Evolutionary conservation across 1,139 yeast species (phyloP).

Genomic region (Keqinozyma sinolaborantium): DNA sequence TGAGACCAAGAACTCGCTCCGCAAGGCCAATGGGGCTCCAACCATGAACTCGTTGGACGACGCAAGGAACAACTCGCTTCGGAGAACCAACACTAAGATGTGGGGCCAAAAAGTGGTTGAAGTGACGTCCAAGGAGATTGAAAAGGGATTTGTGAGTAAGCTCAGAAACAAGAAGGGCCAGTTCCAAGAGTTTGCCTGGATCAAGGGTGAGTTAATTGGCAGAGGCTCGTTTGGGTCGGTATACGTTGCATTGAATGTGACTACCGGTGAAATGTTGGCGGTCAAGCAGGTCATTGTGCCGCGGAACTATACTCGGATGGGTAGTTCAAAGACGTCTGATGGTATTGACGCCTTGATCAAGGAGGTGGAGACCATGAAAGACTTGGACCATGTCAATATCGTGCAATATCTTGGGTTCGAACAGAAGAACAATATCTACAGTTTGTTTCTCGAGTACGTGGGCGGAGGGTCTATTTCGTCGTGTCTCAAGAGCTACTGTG

Average conservation of each 20-base stretch:
- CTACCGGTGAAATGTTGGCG: conserved; percentile 98
- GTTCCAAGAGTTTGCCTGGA: conserved; percentile 91
- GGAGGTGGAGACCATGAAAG: conserved; percentile 93
- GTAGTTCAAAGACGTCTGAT: conserved; percentile 29
- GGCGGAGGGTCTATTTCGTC: conserved; percentile 97
- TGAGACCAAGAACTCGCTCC: conserved; percentile 18
- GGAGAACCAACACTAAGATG: conserved; percentile 86
- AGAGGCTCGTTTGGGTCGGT: conserved; percentile 98
- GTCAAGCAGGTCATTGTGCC: conserved; percentile 85
- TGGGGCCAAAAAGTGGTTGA: conserved; percentile 97
- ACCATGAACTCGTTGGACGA: conserved; percentile 3
- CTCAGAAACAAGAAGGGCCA: conserved; percentile 59
- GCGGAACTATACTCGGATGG: conserved; percentile 5
- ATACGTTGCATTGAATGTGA: conserved; percentile 85
- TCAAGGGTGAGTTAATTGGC: conserved; percentile 95
- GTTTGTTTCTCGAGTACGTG: conserved; percentile 88
- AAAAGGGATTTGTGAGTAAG: conserved; percentile 55
- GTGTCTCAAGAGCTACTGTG: conserved; percentile 77
- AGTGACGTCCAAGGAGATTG: conserved; percentile 72
- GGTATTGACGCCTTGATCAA: conserved; percentile 82
- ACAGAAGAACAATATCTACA: conserved; percentile 68
- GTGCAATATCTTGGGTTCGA: conserved; percentile 96
- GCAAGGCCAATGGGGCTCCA: conserved; percentile 8
- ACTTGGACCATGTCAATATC: conserved; percentile 87
- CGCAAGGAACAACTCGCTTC: conserved; percentile 24